Percentiles rank a stretch among this genome's conserved stretches.
Evolutionary conservation across 1,284 basidiomycete species (phyloP).

Genomic region (Leccinum griseonigrum): DNA sequence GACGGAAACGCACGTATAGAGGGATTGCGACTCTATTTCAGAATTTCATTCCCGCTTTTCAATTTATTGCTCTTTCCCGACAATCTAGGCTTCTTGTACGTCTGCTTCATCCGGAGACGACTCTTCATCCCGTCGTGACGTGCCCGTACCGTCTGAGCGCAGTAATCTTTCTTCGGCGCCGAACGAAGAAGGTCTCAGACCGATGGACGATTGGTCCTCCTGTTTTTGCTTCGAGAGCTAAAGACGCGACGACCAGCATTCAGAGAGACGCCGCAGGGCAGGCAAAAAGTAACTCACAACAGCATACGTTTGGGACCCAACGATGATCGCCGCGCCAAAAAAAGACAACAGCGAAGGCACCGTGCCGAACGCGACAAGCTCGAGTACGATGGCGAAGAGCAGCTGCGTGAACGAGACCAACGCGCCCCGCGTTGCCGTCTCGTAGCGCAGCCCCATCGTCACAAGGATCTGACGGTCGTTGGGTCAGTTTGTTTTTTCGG

Average conservation of each 20-base stretch:
- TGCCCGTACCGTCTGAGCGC: background rate
- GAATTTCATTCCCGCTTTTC: no score
- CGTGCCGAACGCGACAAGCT: conserved; percentile 17
- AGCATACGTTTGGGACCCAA: conserved; percentile 10
- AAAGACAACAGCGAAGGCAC: conserved; percentile 15
- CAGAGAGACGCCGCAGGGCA: background rate
- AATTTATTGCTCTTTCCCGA: no score
- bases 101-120: background rate
- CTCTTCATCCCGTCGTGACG: background rate
- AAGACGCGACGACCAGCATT: background rate
- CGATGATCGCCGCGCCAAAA: conserved; percentile 13
- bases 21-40: no score
- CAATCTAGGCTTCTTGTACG: background rate
- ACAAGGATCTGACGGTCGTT: conserved; percentile 3
- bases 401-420: conserved; percentile 18
- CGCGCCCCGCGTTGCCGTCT: conserved; percentile 25
- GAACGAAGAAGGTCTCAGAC: background rate
- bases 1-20: no score
- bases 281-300: conserved; percentile 11
- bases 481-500: background rate
- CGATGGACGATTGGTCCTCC: background rate
- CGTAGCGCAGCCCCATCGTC: conserved; percentile 20
- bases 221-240: background rate
- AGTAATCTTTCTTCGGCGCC: background rate
- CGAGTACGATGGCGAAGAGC: conserved; percentile 16